Conservation (phyloP, 805 yeast species). For the Candida jianshihensis region DNA sequence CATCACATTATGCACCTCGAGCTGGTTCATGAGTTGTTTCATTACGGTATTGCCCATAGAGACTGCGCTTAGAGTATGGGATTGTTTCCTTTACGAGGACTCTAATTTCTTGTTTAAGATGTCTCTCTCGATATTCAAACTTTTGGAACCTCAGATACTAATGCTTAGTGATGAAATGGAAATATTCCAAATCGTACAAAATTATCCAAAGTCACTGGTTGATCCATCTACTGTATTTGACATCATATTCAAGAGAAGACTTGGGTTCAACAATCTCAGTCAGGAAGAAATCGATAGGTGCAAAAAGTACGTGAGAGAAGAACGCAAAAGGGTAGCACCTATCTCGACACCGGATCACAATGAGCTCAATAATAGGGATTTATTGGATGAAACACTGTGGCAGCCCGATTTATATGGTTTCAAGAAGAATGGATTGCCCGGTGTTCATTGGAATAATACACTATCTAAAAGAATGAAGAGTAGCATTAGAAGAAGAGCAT, state of each 20-base stretch:
- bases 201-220: constrained; percentile 62
- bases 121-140: constrained; percentile 71
- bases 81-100: constrained; percentile 87
- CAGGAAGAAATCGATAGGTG: constrained; percentile 80
- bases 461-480: constrained; percentile 45
- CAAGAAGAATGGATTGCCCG: constrained; percentile 32
- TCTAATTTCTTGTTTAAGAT: constrained; percentile 80
- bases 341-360: constrained; percentile 9
- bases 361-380: constrained; percentile 16
- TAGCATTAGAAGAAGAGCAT: background rate
- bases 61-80: constrained; percentile 87
- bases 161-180: constrained; percentile 45
- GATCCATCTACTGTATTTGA: constrained; percentile 69
- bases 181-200: constrained; percentile 79
- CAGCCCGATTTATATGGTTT: constrained; percentile 36
- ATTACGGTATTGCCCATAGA: constrained; percentile 89
- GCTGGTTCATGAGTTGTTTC: constrained; percentile 98
- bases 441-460: constrained; percentile 59
- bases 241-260: constrained; percentile 65
- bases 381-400: constrained; percentile 26
- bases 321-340: constrained; percentile 45
- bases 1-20: constrained; percentile 84
- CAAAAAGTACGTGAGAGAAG: constrained; percentile 67
- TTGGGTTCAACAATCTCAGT: constrained; percentile 66
- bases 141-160: constrained; percentile 59